Percentiles rank a stretch among this genome's conserved stretches.
Evolutionary conservation across 148 eudicot species (phyloP).

Genomic region (Spergularia marina): DNA sequence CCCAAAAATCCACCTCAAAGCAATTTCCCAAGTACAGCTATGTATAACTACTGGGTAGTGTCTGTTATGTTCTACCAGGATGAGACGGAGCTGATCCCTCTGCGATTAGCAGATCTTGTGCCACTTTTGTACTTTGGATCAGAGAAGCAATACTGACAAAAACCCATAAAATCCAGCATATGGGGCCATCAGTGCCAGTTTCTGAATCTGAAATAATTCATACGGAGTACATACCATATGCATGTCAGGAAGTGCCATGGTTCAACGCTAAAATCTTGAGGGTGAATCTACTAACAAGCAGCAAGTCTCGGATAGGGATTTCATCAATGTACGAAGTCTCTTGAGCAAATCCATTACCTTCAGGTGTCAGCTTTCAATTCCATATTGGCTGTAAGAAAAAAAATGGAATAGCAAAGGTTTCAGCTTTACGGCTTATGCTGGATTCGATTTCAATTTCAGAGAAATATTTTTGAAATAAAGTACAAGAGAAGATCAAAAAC

Average conservation of each 20-base stretch:
- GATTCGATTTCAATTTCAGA: too few species aligned
- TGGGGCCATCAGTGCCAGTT: slow-evolving; percentile 50
- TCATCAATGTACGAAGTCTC: slow-evolving; percentile 1
- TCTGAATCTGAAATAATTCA: slow-evolving; percentile 69
- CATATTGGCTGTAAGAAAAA: too few species aligned
- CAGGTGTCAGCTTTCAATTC: neutral
- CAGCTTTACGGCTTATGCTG: too few species aligned
- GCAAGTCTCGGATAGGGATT: neutral
- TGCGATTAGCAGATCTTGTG: slow-evolving; percentile 75
- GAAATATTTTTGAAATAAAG: too few species aligned
- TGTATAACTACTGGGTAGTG: slow-evolving; percentile 72
- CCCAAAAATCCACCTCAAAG: slow-evolving; percentile 87
- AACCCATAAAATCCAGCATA: slow-evolving; percentile 58
- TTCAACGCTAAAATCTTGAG: neutral
- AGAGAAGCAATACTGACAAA: slow-evolving; percentile 40
- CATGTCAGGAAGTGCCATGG: slow-evolving; percentile 45
- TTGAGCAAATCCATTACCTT: neutral
- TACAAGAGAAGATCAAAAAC: too few species aligned
- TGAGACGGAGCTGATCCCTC: slow-evolving; percentile 82
- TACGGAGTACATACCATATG: slow-evolving; percentile 23
- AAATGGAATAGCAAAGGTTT: too few species aligned
- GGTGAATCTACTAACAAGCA: neutral
- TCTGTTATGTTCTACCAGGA: slow-evolving; percentile 86
- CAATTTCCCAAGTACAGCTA: slow-evolving; percentile 82
- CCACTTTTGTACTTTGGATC: slow-evolving; percentile 54